These are phyloP conservation scores for Austroboletus eburneus DNA, from an alignment of 768 basidiomycete species.

Conservation along the genomic window DNA sequence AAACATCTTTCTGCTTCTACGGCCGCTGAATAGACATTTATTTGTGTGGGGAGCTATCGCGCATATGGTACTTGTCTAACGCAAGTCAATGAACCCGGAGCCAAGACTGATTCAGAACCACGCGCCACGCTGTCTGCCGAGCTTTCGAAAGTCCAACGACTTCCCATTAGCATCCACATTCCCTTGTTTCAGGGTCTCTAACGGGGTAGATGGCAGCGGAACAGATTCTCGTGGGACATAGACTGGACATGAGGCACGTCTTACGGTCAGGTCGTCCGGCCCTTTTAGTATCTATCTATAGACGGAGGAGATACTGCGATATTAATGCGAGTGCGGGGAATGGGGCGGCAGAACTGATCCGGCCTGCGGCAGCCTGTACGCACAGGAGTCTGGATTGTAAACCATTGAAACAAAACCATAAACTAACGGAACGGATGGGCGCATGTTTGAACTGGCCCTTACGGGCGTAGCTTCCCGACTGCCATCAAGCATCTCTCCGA, in stretches of 20 bases:
- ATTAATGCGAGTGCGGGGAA: neutral
- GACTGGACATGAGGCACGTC: neutral
- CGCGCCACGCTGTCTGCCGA: no score
- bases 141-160: no score
- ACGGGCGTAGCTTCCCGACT: no score
- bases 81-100: no score
- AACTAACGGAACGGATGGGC: neutral
- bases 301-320: neutral
- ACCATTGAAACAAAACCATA: neutral
- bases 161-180: no score
- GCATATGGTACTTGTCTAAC: no score
- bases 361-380: neutral
- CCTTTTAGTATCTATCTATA: neutral
- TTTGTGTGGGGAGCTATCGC: no score
- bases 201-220: no score
- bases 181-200: neutral
- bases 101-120: no score
- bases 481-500: neutral
- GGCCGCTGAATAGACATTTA: neutral
- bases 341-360: neutral
- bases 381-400: neutral
- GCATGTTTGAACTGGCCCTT: neutral
- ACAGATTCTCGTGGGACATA: neutral
- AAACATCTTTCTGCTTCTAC: neutral
- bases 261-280: neutral